Base-by-base conservation (phyloP, 257 asterid species). In the Marsdenia floribunda region DNA sequence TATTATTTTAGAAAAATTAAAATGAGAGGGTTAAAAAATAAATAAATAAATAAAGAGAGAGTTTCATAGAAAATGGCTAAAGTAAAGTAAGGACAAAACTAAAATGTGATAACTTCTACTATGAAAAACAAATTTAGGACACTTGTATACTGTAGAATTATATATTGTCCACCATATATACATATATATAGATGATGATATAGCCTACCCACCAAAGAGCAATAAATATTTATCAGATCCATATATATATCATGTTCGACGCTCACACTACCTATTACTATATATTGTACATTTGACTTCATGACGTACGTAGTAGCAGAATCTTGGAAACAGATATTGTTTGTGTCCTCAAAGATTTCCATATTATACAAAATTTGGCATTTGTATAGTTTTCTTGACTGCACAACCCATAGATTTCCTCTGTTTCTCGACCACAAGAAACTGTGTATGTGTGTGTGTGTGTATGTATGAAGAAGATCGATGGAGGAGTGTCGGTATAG, bases 141-240 rank as follows among this genome's bases (percentile, higher is more conserved):
- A 18, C 42, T 29, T 26, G 2, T 5, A 77, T 53, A 75, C 26
- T 54, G 3, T 54, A 18, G 60, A 54, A 54, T n/a, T 2, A 54
- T 21, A 29, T 29, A 29, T 29, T 29, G 33, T 29, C 33, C 33
- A 29, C 33, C 33, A 29, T 29, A 29, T 52, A n/a, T 19, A 72
- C n/a, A n/a, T 13, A 21, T 52, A n/a, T 19, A 72, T 68, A 53
- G 59, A 67, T 11, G 54, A 49, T 76, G 75, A 42, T n/a, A 21
- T 29, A 54, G 77, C 83, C 80, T 57, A 77, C 86, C 73, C 38
- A 75, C 66, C 49, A 76, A 72, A 76, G 47, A 54, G 77, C 71
- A 77, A 77, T 85, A 80, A 80, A 77, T 82, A 44, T 44, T 0
- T 59, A 6, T 37, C 3, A 29, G 52, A 67, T 54, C 47, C 60